Evolutionary conservation across 208 protist genomes (phyloP), one percentile per base, ranked within the genome.

Genomic region (Leishmania braziliensis): DNA sequence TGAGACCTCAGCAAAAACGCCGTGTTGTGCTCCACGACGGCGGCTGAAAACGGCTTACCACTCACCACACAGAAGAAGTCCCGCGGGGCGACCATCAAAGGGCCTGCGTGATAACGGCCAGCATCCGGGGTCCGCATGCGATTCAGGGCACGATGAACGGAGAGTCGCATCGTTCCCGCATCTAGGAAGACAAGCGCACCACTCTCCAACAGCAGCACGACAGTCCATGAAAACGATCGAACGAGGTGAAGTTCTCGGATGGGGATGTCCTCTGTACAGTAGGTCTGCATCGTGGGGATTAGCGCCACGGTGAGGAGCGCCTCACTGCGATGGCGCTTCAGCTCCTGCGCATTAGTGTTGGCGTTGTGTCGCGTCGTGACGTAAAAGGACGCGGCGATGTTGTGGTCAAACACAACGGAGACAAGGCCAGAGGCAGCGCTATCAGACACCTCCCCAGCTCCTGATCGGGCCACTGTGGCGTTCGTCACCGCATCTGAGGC

Each of bases 121-220:
- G 70, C 78, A 58, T 82, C 78, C 20, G 85, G 80, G 26, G 81
- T 78, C 3, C 81, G 62, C 78, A 87, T 71, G 16, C 88, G 79
- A 50, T 82, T 79, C 53, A 86, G 69, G 3, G 89, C 43, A 56
- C 86, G 84, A 62, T 88, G 83, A 68, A 84, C 72, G 18, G 93
- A 86, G 20, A 90, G 53, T 50, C 87, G 82, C 92, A 97, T 93
- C 50, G 87, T 88, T 46, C 84, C 63, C 16, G 87, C 84, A 46
- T 97, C 92, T 3, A 97, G 72, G 18, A 95, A 89, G 5, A 95
- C 66, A 9, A 95, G 51, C 16, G 91, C 94, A 12, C 92, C 94
- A 68, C 91, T 95, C 77, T 94, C 89, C 46, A 97, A 84, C 39
- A 93, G 80, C 39, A 94, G 78, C 48, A 82, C 78, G 46, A 95